These are phyloP conservation scores for Fagopyrum tataricum DNA, from an alignment of 148 eudicot genomes.

Conservation along the genomic window DNA sequence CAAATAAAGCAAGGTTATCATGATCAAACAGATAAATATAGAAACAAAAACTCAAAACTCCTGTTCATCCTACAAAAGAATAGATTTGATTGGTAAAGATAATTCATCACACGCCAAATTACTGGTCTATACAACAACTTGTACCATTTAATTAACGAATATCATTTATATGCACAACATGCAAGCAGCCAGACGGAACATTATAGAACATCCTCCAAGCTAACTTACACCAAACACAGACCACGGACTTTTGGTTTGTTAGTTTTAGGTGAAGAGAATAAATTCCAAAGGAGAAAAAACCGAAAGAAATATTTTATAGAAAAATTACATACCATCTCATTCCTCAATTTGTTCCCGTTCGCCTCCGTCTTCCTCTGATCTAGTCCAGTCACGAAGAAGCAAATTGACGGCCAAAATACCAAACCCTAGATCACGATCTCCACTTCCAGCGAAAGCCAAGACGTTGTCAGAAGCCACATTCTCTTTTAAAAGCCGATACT, in stretches of 20 bases:
- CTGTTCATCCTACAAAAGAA: not conserved
- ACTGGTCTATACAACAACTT: not conserved
- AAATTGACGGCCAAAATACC: slow-evolving; percentile 11
- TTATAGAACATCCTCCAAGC: not conserved
- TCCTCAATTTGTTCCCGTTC: slow-evolving; percentile 25
- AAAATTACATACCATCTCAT: slow-evolving; percentile 61
- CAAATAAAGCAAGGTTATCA: not conserved
- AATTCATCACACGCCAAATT: not conserved
- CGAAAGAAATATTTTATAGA: not conserved
- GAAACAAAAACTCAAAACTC: slow-evolving; percentile 8
- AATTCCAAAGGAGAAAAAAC: not conserved
- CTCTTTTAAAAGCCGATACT: slow-evolving; percentile 29
- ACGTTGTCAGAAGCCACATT: slow-evolving; percentile 45
- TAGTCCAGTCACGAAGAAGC: slow-evolving; percentile 1
- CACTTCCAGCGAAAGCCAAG: slow-evolving; percentile 21
- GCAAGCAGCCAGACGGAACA: not conserved
- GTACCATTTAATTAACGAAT: not conserved
- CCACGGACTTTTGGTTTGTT: not conserved
- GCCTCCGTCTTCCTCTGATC: slow-evolving; percentile 44
- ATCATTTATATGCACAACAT: not conserved
- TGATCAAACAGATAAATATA: not conserved
- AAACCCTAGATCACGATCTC: slow-evolving; percentile 51
- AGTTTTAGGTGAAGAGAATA: not conserved
- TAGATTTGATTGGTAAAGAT: not conserved
- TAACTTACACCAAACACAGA: not conserved